Evolutionary conservation across 1,139 yeast genomes (phyloP), one percentile per base, ranked within the genome.

Genomic region (Blastobotrys serpentis): DNA sequence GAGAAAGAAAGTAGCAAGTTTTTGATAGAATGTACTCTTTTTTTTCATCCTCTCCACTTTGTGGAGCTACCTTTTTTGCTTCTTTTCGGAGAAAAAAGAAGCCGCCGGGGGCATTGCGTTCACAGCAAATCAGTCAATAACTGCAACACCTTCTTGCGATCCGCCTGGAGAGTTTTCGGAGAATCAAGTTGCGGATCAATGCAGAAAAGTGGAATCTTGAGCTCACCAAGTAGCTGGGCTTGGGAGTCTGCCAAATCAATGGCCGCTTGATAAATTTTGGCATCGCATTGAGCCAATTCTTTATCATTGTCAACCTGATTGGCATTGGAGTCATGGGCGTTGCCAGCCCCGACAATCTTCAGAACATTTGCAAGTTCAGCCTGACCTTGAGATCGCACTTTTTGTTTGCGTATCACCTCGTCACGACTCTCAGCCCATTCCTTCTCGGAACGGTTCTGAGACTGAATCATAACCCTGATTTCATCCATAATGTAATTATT

Each of bases 181-280:
- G 30, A 23, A 25, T 46, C 7, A 25, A n/a, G n/a, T n/a, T 43
- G 50, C 5, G 37, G 30, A 3, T 51, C 40, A 2, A 56, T 41
- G 42, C 64, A 59, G 40, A 62, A 60, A 23, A 62, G 52, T 2
- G 66, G 66, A 11, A 62, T 56, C 5, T 51, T 44, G 29, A 61
- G 53, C 32, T 56, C 59, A 7, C 42, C 43, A 40, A 62, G 50
- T 21, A 49, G 48, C 29, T 47, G 48, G n/a, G 42, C 39, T 14
- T 58, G 58, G 10, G 53, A 43, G 6, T 42, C 46, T 2, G 53
- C 55, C 40, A 60, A 43, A 19, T 47, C 46, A 17, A 46, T 43
- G 16, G 54, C 44, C 21, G 51, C 44, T 30, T 43, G 43, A 42
- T 61, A 58, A 1, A 61, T 53, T 37, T 52, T 50, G 13, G 45